These are phyloP conservation scores for Megacollybia platyphylla DNA, from an alignment of 1,284 basidiomycete genomes.

Conservation along the genomic window DNA sequence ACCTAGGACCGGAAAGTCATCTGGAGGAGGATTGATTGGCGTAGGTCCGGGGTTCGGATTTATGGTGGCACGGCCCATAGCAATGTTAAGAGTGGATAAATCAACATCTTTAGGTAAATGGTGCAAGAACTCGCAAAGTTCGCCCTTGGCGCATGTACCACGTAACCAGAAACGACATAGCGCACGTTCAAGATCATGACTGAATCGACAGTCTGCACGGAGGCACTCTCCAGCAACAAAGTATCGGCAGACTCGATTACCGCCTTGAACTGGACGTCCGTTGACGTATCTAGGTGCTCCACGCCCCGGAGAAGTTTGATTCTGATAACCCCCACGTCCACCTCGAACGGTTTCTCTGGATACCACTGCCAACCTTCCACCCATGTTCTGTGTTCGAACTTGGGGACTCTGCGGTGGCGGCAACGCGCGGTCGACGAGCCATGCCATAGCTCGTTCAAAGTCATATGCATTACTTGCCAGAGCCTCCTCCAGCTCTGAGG, in stretches of 20 bases:
- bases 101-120: constrained; percentile 76
- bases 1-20: constrained; percentile 86
- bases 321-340: constrained; percentile 30
- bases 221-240: constrained; percentile 95
- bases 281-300: constrained; percentile 42
- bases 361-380: constrained; percentile 49
- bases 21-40: constrained; percentile 32
- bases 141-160: constrained; percentile 91
- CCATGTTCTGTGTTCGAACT: constrained; percentile 46
- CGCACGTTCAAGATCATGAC: constrained; percentile 86
- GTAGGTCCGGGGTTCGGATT: constrained; percentile 26
- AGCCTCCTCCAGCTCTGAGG: constrained; percentile 88
- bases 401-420: constrained; percentile 29
- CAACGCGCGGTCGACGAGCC: constrained; percentile 69
- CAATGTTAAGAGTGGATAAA: constrained; percentile 49
- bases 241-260: constrained; percentile 84
- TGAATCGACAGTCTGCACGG: constrained; percentile 93
- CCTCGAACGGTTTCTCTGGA: constrained; percentile 32
- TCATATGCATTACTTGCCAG: constrained; percentile 83
- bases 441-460: constrained; percentile 89
- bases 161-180: constrained; percentile 96
- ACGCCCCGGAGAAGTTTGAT: constrained; percentile 24
- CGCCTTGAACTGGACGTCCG: constrained; percentile 39
- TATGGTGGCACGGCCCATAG: constrained; percentile 60
- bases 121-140: constrained; percentile 84